Evolutionary conservation across 495 filamentous ascomycete genomes (phyloP).

Genomic region (Schizothecium vesticola): DNA sequence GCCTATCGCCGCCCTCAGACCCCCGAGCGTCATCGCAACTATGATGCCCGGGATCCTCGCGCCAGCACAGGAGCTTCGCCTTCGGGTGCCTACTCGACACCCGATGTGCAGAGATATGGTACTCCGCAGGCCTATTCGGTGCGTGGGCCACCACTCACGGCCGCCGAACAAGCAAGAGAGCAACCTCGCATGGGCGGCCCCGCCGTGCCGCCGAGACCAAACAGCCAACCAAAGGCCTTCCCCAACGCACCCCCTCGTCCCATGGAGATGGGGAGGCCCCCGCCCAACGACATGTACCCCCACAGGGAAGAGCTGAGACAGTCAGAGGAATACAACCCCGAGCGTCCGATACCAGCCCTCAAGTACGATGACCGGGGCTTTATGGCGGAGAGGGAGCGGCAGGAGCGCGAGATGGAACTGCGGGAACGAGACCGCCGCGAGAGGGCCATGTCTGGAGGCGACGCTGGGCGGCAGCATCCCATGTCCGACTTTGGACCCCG

Average conservation of each 20-base stretch:
- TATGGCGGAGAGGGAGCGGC: slow-evolving; percentile 33
- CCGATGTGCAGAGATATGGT: slow-evolving; percentile 50
- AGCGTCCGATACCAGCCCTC: slow-evolving; percentile 37
- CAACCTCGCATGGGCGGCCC: slow-evolving; percentile 33
- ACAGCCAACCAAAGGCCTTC: slow-evolving; percentile 47
- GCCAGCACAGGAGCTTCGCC: slow-evolving; percentile 44
- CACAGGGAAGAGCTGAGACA: slow-evolving; percentile 36
- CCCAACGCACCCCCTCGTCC: slow-evolving; percentile 36
- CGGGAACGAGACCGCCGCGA: slow-evolving; percentile 37
- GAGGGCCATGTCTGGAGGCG: slow-evolving; percentile 33
- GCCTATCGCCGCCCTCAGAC: slow-evolving; percentile 66
- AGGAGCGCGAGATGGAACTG: slow-evolving; percentile 30
- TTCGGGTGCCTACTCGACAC: slow-evolving; percentile 42
- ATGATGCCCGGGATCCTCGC: slow-evolving; percentile 44
- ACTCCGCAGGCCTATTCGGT: slow-evolving; percentile 47
- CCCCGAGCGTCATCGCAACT: slow-evolving; percentile 56
- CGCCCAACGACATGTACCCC: slow-evolving; percentile 37
- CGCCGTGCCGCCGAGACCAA: slow-evolving; percentile 43
- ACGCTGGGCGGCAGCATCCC: slow-evolving; percentile 22
- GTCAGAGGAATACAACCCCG: slow-evolving; percentile 42
- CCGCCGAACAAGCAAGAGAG: slow-evolving; percentile 39
- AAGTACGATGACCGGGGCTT: slow-evolving; percentile 34
- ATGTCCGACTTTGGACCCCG: slow-evolving; percentile 26
- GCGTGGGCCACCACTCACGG: slow-evolving; percentile 34
- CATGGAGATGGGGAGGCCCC: slow-evolving; percentile 35